These are phyloP conservation scores for Coemansia asiatica DNA, from an alignment of 192 early-diverging fungal species.

Conservation along the genomic window DNA sequence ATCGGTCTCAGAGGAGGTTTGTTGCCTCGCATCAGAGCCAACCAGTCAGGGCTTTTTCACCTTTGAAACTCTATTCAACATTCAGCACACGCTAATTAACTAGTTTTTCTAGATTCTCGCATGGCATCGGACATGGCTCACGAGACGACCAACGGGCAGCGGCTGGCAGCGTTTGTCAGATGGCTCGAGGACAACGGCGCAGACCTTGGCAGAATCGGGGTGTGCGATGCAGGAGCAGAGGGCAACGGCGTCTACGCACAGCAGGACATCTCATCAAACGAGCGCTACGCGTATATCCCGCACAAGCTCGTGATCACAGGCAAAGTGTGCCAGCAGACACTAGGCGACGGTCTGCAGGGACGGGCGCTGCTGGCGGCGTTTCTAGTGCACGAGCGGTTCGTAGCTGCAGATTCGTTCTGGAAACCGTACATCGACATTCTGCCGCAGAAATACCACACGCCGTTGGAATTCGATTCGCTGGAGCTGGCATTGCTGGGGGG, in stretches of 20 bases:
- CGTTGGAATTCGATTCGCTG: slow-evolving; percentile 53
- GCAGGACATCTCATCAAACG: slow-evolving; percentile 31
- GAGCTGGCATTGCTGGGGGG: slow-evolving; percentile 55
- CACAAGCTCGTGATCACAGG: slow-evolving; percentile 55
- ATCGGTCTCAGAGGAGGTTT: neutral
- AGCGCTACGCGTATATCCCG: slow-evolving; percentile 59
- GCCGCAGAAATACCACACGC: slow-evolving; percentile 57
- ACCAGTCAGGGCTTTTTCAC: no score
- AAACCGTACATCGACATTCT: slow-evolving; percentile 63
- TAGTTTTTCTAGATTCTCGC: no score
- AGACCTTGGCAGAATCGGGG: slow-evolving; percentile 29
- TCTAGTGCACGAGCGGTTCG: slow-evolving; percentile 54
- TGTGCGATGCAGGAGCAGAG: slow-evolving; percentile 29
- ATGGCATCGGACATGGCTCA: neutral
- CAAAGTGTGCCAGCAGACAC: slow-evolving; percentile 44
- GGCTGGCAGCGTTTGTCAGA: slow-evolving; percentile 21
- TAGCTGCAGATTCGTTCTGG: slow-evolving; percentile 54
- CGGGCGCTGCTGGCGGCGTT: slow-evolving; percentile 57
- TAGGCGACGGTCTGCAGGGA: slow-evolving; percentile 17
- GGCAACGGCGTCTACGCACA: slow-evolving; percentile 57
- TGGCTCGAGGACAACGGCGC: slow-evolving; percentile 56
- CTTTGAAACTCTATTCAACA: no score
- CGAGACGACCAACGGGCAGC: neutral
- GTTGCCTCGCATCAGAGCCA: no score
- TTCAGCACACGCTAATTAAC: no score